Evolutionary conservation across 2,329 filamentous ascomycete genomes (phyloP).

Genomic region (Pyricularia grisea): DNA sequence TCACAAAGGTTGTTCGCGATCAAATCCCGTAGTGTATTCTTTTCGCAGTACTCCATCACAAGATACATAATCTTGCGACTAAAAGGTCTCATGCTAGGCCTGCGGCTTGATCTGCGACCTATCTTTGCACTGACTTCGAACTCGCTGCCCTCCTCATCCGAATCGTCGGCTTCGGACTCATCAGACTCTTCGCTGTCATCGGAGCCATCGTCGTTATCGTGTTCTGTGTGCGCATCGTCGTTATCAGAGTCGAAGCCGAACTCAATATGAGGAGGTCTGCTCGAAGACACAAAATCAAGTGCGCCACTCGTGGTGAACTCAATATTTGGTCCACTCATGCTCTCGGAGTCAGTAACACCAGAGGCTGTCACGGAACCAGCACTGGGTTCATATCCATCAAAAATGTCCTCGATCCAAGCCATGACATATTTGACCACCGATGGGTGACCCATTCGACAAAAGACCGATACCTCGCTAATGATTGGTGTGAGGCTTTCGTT

Average conservation of each 20-base stretch:
- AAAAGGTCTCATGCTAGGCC: conserved; percentile 39
- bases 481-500: conserved; percentile 73
- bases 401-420: conserved; percentile 78
- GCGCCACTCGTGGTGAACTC: conserved; percentile 65
- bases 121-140: background rate
- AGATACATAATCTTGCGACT: conserved; percentile 76
- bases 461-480: conserved; percentile 73
- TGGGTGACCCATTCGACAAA: conserved; percentile 90
- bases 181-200: conserved; percentile 17
- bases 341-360: conserved; percentile 12
- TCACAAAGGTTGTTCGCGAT: conserved; percentile 68
- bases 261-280: conserved; percentile 64
- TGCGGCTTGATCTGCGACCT: conserved; percentile 6
- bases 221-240: conserved; percentile 22
- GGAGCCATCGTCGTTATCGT: conserved; percentile 29
- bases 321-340: conserved; percentile 26
- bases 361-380: conserved; percentile 23
- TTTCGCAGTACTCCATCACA: conserved; percentile 98
- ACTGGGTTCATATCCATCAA: conserved; percentile 41
- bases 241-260: conserved; percentile 54
- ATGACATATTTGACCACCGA: conserved; percentile 84
- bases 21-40: conserved; percentile 81
- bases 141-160: conserved; percentile 11
- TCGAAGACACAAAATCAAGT: conserved; percentile 88
- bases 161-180: conserved; percentile 10